Percentiles rank a stretch among this genome's conserved stretches.
Conservation (phyloP, 2,329 filamentous ascomycete species). For the Coniella lustricola region DNA sequence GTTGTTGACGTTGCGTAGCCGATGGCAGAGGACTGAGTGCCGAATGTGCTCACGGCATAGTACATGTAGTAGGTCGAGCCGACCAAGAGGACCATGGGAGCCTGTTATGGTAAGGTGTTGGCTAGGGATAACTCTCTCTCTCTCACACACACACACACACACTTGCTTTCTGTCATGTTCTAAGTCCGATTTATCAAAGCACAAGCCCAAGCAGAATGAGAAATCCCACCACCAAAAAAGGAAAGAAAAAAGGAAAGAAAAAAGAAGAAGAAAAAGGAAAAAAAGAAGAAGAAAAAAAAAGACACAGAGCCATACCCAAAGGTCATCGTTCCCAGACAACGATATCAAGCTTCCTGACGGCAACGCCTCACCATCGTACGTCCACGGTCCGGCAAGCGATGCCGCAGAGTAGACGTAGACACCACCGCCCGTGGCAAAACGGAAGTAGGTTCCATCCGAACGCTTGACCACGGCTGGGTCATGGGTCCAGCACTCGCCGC, state of each 20-base stretch:
- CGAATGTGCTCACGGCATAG: slow-evolving; percentile 58
- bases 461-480: slow-evolving; percentile 32
- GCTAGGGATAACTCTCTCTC: not conserved
- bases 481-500: slow-evolving; percentile 30
- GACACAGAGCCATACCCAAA: slow-evolving; percentile 30
- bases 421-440: slow-evolving; percentile 30
- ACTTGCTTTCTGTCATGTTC: too few species aligned
- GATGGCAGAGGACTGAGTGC: slow-evolving; percentile 54
- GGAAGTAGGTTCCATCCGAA: slow-evolving; percentile 31
- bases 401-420: slow-evolving; percentile 29
- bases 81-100: slow-evolving; percentile 55
- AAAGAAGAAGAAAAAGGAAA: not conserved
- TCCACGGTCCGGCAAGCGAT: slow-evolving; percentile 33
- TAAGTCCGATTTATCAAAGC: too few species aligned
- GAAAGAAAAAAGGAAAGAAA: too few species aligned
- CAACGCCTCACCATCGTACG: slow-evolving; percentile 32
- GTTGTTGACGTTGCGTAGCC: slow-evolving; percentile 38
- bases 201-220: too few species aligned
- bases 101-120: slow-evolving; percentile 31
- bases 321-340: slow-evolving; percentile 32
- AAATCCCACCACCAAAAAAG: too few species aligned
- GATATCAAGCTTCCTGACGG: slow-evolving; percentile 32
- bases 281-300: not conserved
- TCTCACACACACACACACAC: too few species aligned
- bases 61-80: slow-evolving; percentile 58